Evolutionary conservation across 495 filamentous ascomycete species (phyloP).

Genomic region (Copromyces sp.): DNA sequence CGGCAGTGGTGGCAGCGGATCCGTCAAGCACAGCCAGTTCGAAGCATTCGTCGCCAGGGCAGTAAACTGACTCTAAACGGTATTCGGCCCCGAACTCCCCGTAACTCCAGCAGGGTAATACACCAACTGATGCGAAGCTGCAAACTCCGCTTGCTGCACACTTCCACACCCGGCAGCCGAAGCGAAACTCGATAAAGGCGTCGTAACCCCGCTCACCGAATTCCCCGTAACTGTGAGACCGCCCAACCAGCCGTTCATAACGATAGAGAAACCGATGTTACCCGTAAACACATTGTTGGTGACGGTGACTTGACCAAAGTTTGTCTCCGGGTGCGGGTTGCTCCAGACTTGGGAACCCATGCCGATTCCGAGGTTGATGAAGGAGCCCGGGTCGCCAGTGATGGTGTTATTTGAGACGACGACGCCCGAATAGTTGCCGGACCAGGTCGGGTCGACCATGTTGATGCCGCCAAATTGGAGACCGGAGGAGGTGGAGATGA

Average conservation of each 20-base stretch:
- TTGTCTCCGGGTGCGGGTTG: not conserved
- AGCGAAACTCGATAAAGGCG: not conserved
- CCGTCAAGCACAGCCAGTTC: conserved; percentile 9
- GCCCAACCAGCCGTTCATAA: conserved; percentile 8
- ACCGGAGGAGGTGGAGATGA: conserved; percentile 5
- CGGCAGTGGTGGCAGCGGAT: conserved; percentile 6
- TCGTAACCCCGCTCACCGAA: not conserved
- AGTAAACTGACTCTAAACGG: conserved; percentile 4
- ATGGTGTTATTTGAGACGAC: conserved; percentile 8
- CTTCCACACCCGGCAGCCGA: not conserved
- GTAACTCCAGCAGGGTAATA: conserved; percentile 4
- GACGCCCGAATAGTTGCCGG: conserved; percentile 7
- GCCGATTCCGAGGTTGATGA: conserved; percentile 10
- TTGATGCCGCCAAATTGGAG: conserved; percentile 11
- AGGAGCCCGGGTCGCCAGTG: not conserved
- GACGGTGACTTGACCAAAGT: conserved; percentile 7
- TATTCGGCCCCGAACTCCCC: not conserved
- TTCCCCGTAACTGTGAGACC: conserved; percentile 11
- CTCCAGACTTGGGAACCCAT: conserved; percentile 8
- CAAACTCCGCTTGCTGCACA: conserved; percentile 1
- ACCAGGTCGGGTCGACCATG: conserved; percentile 8
- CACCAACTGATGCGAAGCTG: conserved; percentile 6
- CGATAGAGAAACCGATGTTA: conserved; percentile 10
- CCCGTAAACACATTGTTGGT: conserved; percentile 11
- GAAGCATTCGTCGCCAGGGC: conserved; percentile 2